phyloP scores from a whole-genome alignment of 179 eudicot species.

The Silene coronaria region DNA sequence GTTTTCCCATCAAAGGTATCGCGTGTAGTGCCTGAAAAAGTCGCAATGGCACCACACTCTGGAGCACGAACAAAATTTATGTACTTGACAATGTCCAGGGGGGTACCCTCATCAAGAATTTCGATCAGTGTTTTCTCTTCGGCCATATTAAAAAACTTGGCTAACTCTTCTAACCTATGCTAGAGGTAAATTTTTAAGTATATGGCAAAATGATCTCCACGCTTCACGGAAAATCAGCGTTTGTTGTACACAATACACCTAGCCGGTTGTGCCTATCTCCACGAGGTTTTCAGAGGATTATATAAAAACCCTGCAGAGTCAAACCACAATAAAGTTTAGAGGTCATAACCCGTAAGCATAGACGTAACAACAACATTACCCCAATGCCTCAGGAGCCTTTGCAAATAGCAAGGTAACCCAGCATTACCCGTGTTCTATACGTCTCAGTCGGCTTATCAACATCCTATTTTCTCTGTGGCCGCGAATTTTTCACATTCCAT shows the following conservation, averaged over 20 bases:
- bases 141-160: slow-evolving; percentile 27
- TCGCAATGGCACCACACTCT: slow-evolving; percentile 65
- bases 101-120: slow-evolving; percentile 52
- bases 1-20: slow-evolving; percentile 71
- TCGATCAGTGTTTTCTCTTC: slow-evolving; percentile 49
- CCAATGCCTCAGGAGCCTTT: too few relatives aligned
- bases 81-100: slow-evolving; percentile 59
- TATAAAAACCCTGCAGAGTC: slow-evolving; percentile 12
- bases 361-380: background rate
- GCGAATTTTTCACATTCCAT: too few relatives aligned
- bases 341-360: background rate
- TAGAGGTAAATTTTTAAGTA: background rate
- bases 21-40: slow-evolving; percentile 78
- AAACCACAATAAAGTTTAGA: background rate
- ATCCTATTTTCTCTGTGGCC: too few relatives aligned
- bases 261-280: too few relatives aligned
- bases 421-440: too few relatives aligned
- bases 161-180: background rate
- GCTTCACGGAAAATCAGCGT: background rate
- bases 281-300: background rate
- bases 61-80: slow-evolving; percentile 60
- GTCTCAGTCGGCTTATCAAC: too few relatives aligned
- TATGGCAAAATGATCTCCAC: slow-evolving; percentile 2
- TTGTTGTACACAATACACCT: background rate
- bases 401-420: too few relatives aligned